These are phyloP conservation scores for Ramichloridium luteum DNA, from an alignment of 2,329 filamentous ascomycete genomes.

Conservation along the genomic window DNA sequence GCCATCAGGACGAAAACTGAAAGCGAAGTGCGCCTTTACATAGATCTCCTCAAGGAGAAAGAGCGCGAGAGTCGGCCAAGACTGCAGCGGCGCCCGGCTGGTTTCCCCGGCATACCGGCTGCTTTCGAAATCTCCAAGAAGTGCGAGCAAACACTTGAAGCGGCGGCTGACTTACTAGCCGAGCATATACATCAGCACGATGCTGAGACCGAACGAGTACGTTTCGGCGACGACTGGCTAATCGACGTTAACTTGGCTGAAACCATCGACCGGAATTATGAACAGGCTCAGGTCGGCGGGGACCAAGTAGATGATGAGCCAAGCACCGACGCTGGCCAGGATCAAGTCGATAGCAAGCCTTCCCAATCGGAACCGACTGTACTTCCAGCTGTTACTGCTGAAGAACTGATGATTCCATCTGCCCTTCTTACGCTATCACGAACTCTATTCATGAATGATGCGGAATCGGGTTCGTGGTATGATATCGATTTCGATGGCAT, in stretches of 20 bases:
- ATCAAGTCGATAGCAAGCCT: not conserved
- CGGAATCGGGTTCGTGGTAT: slow-evolving; percentile 50
- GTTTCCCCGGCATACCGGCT: slow-evolving; percentile 51
- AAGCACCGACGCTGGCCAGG: not conserved
- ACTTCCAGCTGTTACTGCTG: slow-evolving; percentile 21
- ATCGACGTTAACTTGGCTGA: slow-evolving; percentile 36
- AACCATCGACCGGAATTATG: slow-evolving; percentile 18
- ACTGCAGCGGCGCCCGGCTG: slow-evolving; percentile 24
- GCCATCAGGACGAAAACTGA: slow-evolving; percentile 59
- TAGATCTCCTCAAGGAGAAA: slow-evolving; percentile 47
- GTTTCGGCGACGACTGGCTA: slow-evolving; percentile 55
- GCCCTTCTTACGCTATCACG: slow-evolving; percentile 54
- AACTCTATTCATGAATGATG: slow-evolving; percentile 61
- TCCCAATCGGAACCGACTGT: not conserved
- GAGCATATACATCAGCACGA: slow-evolving; percentile 53
- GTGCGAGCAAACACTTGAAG: slow-evolving; percentile 54
- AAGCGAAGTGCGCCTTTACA: slow-evolving; percentile 59
- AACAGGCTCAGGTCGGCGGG: slow-evolving; percentile 12
- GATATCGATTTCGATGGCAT: slow-evolving; percentile 32
- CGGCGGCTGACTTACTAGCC: slow-evolving; percentile 54
- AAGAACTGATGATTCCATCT: slow-evolving; percentile 46
- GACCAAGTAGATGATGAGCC: slow-evolving; percentile 11
- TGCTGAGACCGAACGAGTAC: slow-evolving; percentile 44
- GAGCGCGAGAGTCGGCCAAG: slow-evolving; percentile 28
- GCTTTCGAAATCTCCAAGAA: slow-evolving; percentile 59